A percentile compares a stretch with the other conserved stretches of the same genome.
phyloP scores from a whole-genome alignment of 495 filamentous ascomycete species.

The Trichodelitschia bisporula region DNA sequence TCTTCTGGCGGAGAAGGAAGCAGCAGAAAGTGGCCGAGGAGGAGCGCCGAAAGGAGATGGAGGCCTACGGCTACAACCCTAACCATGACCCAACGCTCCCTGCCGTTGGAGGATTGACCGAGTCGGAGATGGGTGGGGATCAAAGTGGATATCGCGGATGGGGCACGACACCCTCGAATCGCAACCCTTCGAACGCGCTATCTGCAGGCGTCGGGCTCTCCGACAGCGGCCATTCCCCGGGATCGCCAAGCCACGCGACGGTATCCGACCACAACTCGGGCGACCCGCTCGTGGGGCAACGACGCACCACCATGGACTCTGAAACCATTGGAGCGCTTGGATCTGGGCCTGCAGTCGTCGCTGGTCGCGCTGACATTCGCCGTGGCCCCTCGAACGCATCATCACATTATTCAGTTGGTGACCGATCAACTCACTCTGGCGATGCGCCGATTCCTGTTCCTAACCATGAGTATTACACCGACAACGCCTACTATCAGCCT shows the following conservation, averaged over 20 bases:
- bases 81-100: conserved; percentile 77
- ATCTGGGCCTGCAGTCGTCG: conserved; percentile 33
- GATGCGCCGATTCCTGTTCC: conserved; percentile 33
- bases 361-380: conserved; percentile 45
- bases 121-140: conserved; percentile 25
- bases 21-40: conserved; percentile 67
- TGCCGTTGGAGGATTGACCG: conserved; percentile 27
- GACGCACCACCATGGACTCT: conserved; percentile 28
- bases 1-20: conserved; percentile 71
- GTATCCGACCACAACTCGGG: conserved; percentile 47
- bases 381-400: conserved; percentile 91
- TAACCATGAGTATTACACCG: conserved; percentile 28
- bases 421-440: conserved; percentile 63
- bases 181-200: conserved; percentile 72
- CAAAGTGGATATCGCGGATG: conserved; percentile 73
- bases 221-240: conserved; percentile 31
- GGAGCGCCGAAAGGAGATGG: conserved; percentile 73
- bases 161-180: conserved; percentile 62
- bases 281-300: conserved; percentile 36
- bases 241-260: conserved; percentile 43
- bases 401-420: conserved; percentile 71
- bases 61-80: conserved; percentile 90
- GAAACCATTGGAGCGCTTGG: conserved; percentile 44
- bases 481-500: conserved; percentile 24
- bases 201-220: conserved; percentile 49